Evolutionary conservation across 139 green algal species (phyloP).

Genomic region (Coccomyxa sp.): DNA sequence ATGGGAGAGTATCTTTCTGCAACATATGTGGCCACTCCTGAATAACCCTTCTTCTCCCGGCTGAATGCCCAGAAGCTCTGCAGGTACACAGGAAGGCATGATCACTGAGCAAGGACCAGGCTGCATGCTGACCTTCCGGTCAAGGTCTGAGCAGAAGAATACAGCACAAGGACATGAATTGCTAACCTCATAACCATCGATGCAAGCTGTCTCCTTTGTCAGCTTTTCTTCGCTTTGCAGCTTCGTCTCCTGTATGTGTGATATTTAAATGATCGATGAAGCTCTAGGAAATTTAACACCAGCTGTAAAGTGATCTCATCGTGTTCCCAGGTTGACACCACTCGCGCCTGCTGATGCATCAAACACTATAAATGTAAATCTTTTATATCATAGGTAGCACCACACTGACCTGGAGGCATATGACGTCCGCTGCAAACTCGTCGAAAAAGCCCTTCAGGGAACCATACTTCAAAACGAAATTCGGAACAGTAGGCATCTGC

Average conservation of each 20-base stretch:
- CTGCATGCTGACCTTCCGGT: no score
- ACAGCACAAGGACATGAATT: no score
- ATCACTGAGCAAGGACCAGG: background rate
- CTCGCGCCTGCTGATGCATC: background rate
- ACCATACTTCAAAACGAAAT: conserved; percentile 49
- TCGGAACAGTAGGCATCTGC: conserved; percentile 44
- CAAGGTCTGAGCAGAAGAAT: background rate
- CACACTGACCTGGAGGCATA: conserved; percentile 46
- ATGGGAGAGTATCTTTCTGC: conserved; percentile 8
- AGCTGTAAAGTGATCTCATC: background rate
- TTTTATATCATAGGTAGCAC: no score
- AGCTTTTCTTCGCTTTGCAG: conserved; percentile 45
- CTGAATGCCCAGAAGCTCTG: conserved; percentile 59
- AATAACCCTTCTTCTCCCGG: conserved; percentile 59
- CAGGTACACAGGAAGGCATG: background rate
- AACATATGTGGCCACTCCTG: conserved; percentile 36
- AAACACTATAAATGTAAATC: background rate
- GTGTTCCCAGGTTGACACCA: background rate
- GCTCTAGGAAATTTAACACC: no score
- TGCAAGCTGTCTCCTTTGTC: conserved; percentile 54
- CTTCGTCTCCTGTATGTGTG: conserved; percentile 59
- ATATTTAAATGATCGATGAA: background rate
- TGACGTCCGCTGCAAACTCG: conserved; percentile 35
- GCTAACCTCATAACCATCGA: conserved; percentile 57
- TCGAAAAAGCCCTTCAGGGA: conserved; percentile 42